Conservation (phyloP, 108 stramenopile genomes). For the Nitzschia sp. region DNA sequence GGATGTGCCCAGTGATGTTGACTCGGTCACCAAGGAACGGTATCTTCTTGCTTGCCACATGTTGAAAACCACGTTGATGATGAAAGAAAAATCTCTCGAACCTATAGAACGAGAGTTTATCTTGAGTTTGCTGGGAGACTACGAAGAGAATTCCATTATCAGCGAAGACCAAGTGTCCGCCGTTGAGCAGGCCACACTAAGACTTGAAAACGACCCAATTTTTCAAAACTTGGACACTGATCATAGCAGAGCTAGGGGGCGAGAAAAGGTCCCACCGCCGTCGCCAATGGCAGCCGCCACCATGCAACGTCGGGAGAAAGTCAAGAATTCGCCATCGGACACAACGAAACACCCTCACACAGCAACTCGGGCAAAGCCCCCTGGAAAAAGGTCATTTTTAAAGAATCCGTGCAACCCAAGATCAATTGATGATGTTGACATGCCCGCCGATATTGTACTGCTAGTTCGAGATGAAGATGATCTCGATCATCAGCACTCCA, state of each 20-base stretch:
- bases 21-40: slow-evolving; percentile 27
- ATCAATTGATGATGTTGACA: background rate
- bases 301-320: background rate
- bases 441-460: background rate
- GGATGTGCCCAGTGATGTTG: slow-evolving; percentile 40
- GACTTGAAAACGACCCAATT: slow-evolving; percentile 16
- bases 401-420: slow-evolving; percentile 13
- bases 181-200: slow-evolving; percentile 23
- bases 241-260: background rate
- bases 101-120: slow-evolving; percentile 30
- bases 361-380: background rate
- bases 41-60: slow-evolving; percentile 45
- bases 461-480: background rate
- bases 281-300: slow-evolving; percentile 7
- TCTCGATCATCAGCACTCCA: background rate
- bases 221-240: background rate
- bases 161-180: slow-evolving; percentile 21
- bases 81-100: slow-evolving; percentile 19
- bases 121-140: slow-evolving; percentile 24
- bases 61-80: slow-evolving; percentile 31
- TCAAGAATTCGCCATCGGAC: background rate
- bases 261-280: background rate
- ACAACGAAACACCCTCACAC: background rate
- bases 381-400: background rate
- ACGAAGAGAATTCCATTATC: slow-evolving; percentile 15